phyloP scores from a whole-genome alignment of 163 green algal species.

The Trebouxiophyceae sp. region DNA sequence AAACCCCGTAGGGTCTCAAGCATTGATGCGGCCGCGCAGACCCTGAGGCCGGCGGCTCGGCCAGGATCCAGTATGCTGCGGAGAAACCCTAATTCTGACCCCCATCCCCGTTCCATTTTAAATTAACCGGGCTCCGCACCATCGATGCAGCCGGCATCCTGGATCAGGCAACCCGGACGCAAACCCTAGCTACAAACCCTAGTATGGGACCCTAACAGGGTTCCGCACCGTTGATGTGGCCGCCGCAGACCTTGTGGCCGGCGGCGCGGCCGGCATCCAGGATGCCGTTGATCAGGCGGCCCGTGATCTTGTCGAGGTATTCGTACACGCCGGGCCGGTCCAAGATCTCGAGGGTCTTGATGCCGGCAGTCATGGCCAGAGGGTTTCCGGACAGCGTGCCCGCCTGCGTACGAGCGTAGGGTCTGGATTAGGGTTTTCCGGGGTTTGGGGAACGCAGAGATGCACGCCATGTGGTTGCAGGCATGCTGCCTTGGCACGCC shows the following conservation, averaged over 20 bases:
- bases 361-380: slow-evolving; percentile 95
- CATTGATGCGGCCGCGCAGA: too few relatives aligned
- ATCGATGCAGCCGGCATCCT: not conserved
- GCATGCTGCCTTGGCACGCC: too few relatives aligned
- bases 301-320: slow-evolving; percentile 81
- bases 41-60: too few relatives aligned
- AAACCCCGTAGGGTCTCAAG: too few relatives aligned
- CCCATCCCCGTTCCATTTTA: not conserved
- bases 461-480: too few relatives aligned
- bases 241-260: slow-evolving; percentile 81
- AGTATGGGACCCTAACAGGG: too few relatives aligned
- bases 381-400: slow-evolving; percentile 97
- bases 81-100: too few relatives aligned
- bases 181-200: too few relatives aligned
- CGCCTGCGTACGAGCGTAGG: too few relatives aligned
- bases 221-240: slow-evolving; percentile 78
- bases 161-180: not conserved
- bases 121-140: not conserved
- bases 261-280: slow-evolving; percentile 72
- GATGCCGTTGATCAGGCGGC: slow-evolving; percentile 83
- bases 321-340: slow-evolving; percentile 85
- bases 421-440: too few relatives aligned
- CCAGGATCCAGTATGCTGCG: too few relatives aligned
- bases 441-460: too few relatives aligned
- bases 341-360: slow-evolving; percentile 98